Conservation (phyloP, 495 filamentous ascomycete genomes). For the Achaetomiella virescens region DNA sequence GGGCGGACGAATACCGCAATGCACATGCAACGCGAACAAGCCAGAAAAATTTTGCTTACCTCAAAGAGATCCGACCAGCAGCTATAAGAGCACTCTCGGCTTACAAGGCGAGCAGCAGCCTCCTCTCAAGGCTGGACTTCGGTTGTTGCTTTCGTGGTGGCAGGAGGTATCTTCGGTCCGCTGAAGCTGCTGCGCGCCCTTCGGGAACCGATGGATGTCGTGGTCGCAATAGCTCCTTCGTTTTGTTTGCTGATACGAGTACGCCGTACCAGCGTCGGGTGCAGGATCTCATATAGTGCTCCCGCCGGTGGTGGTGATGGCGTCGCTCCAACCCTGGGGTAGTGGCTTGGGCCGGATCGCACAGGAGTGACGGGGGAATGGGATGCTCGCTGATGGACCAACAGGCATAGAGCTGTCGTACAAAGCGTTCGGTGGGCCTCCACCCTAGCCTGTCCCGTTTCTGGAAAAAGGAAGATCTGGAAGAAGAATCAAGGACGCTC, state of each 20-base stretch:
- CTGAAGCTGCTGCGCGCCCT: background rate
- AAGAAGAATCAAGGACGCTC: constrained; percentile 4
- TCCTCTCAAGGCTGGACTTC: background rate
- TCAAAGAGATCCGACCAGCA: background rate
- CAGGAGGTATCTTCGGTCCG: no score
- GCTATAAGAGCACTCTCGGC: background rate
- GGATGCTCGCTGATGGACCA: constrained; percentile 13
- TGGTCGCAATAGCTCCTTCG: background rate
- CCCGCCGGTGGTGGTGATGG: constrained; percentile 20
- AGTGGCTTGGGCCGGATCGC: constrained; percentile 24
- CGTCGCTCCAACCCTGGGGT: constrained; percentile 19
- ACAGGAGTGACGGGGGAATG: constrained; percentile 18
- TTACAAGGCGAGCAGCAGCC: background rate
- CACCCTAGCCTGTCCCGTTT: background rate
- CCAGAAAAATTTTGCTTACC: constrained; percentile 8
- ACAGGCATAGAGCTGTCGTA: constrained; percentile 19
- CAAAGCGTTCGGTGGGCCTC: constrained; percentile 15
- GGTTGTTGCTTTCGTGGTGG: background rate
- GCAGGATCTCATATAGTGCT: constrained; percentile 21
- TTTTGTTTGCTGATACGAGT: constrained; percentile 17
- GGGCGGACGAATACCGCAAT: background rate
- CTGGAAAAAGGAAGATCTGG: constrained; percentile 4
- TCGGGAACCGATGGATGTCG: background rate
- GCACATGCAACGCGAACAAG: background rate
- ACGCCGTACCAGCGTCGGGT: constrained; percentile 20